Percentiles rank a stretch among this genome's conserved stretches.
These are phyloP conservation scores for Dactylonectria estremocensis DNA, from an alignment of 2,329 filamentous ascomycete species.

Conservation along the genomic window DNA sequence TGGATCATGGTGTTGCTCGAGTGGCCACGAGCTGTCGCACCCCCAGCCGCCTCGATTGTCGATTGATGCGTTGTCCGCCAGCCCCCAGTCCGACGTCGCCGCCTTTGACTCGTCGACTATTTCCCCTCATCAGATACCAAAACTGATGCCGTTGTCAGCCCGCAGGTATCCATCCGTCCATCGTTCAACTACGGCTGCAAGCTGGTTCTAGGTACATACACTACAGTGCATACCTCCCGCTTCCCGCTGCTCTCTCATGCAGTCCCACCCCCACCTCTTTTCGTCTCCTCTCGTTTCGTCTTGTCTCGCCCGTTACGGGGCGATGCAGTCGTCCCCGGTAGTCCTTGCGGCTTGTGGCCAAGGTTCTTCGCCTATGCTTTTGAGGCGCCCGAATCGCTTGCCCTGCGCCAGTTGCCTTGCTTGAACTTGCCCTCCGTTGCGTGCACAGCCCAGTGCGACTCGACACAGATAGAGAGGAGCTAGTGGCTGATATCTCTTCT, in stretches of 20 bases:
- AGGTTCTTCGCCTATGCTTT: background rate
- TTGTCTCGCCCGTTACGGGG: background rate
- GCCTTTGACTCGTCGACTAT: conserved; percentile 5
- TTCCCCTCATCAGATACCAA: conserved; percentile 3
- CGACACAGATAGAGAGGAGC: background rate
- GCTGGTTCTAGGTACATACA: no score
- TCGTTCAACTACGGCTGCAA: background rate
- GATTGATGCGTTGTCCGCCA: conserved; percentile 45
- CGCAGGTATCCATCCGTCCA: conserved; percentile 1
- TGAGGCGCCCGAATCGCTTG: background rate
- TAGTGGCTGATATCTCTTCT: background rate
- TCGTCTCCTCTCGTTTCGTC: conserved; percentile 10
- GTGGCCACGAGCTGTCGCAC: conserved; percentile 34
- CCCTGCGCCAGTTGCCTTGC: background rate
- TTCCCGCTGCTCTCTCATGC: background rate
- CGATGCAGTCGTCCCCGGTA: background rate
- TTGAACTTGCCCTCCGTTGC: background rate
- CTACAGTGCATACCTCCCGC: background rate
- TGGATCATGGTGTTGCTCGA: conserved; percentile 42
- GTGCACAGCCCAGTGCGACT: background rate
- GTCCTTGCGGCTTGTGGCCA: background rate
- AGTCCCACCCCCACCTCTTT: background rate
- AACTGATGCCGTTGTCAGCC: conserved; percentile 3
- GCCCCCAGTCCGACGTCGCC: conserved; percentile 20
- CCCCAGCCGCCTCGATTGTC: conserved; percentile 39